Conservation (phyloP, 2,329 filamentous ascomycete genomes). For the Penicillium sclerotigenum region DNA sequence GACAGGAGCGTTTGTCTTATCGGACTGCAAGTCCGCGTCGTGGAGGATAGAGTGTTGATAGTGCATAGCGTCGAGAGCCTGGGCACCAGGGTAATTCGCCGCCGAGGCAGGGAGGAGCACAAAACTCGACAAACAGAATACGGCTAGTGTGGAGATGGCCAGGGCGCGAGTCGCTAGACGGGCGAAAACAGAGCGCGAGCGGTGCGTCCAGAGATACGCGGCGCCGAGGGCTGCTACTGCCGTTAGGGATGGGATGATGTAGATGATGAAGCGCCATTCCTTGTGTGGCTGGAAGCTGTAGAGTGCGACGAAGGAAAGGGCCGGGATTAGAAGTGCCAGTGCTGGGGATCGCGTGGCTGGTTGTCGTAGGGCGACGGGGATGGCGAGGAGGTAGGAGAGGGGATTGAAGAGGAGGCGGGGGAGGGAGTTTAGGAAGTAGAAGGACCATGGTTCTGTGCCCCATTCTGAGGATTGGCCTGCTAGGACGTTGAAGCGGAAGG, state of each 20-base stretch:
- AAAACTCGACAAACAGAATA: constrained; percentile 59
- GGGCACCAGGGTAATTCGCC: constrained; percentile 89
- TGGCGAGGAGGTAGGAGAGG: constrained; percentile 53
- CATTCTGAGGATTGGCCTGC: constrained; percentile 78
- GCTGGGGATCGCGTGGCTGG: constrained; percentile 51
- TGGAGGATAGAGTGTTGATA: constrained; percentile 16
- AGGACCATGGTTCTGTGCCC: constrained; percentile 82
- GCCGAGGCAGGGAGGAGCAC: constrained; percentile 79
- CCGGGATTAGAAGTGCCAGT: constrained; percentile 61
- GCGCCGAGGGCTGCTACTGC: constrained; percentile 72
- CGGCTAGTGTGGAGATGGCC: constrained; percentile 57
- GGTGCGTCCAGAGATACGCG: constrained; percentile 64
- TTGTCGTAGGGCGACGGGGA: constrained; percentile 52
- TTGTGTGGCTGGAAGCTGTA: constrained; percentile 94
- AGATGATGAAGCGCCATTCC: constrained; percentile 92
- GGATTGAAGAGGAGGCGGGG: constrained; percentile 85
- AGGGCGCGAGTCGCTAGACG: constrained; percentile 55
- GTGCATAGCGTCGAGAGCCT: constrained; percentile 59
- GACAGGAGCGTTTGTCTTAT: not conserved
- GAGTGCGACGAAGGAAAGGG: constrained; percentile 67
- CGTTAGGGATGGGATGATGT: constrained; percentile 76
- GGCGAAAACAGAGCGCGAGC: constrained; percentile 60
- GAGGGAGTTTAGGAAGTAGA: constrained; percentile 78
- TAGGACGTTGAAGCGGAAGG: constrained; percentile 88
- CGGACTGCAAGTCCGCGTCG: not conserved